A percentile compares a stretch with the other conserved stretches of the same genome.
These are phyloP conservation scores for Spinacia oleracea DNA, from an alignment of 179 eudicot species.

Conservation along the genomic window DNA sequence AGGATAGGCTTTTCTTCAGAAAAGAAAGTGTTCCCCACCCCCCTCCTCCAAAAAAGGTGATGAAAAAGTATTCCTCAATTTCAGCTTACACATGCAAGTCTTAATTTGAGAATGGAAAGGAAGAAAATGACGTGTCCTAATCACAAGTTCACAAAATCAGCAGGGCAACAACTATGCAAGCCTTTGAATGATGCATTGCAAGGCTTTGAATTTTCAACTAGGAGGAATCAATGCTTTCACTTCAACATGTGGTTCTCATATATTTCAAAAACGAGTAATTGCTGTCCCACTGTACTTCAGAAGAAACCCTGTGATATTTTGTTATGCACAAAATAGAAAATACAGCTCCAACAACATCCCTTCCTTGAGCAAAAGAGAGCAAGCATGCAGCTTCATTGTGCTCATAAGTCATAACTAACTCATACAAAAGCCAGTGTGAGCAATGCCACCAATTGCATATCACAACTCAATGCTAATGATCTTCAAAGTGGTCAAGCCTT, in stretches of 20 bases:
- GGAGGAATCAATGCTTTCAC: background rate
- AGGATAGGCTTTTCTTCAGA: background rate
- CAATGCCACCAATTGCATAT: background rate
- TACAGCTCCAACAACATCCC: background rate
- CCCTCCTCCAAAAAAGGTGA: no score
- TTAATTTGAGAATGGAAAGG: background rate
- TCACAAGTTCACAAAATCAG: background rate
- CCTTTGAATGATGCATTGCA: background rate
- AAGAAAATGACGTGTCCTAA: background rate
- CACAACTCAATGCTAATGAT: background rate
- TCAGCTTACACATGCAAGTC: background rate
- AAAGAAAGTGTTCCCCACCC: background rate
- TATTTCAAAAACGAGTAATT: background rate
- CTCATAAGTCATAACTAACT: background rate
- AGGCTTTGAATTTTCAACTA: background rate
- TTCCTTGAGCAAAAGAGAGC: background rate
- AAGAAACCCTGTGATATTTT: background rate
- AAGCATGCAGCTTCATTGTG: background rate
- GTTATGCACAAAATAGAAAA: background rate
- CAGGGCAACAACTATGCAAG: background rate
- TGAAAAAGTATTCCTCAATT: background rate
- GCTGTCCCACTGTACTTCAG: background rate
- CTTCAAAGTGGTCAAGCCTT: background rate
- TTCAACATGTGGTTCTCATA: background rate
- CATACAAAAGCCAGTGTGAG: background rate